These are phyloP conservation scores for Verticillium dahliae DNA, from an alignment of 2,329 filamentous ascomycete genomes.

Conservation along the genomic window DNA sequence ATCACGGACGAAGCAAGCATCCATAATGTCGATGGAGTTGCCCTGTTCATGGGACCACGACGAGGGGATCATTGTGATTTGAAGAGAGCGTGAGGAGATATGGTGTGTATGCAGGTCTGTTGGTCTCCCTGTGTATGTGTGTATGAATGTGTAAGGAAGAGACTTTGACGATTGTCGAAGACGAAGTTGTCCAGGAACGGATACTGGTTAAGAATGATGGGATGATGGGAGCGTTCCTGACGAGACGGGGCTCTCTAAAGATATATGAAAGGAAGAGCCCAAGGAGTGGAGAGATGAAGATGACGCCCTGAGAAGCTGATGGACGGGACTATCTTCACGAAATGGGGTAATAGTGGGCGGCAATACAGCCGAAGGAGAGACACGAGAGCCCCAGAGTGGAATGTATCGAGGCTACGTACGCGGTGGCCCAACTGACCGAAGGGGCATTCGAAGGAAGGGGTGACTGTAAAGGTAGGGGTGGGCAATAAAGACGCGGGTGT, in stretches of 20 bases:
- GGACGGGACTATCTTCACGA: slow-evolving; percentile 8
- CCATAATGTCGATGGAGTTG: slow-evolving; percentile 9
- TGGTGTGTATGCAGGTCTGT: slow-evolving; percentile 5
- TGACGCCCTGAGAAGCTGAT: slow-evolving; percentile 14
- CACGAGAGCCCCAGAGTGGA: slow-evolving; percentile 25
- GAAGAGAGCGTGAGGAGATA: slow-evolving; percentile 5
- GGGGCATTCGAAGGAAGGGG: slow-evolving; percentile 8
- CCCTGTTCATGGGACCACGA: background rate
- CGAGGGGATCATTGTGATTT: background rate
- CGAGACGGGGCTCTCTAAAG: slow-evolving; percentile 30
- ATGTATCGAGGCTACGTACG: slow-evolving; percentile 18
- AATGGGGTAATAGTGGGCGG: slow-evolving; percentile 12
- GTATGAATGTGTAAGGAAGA: slow-evolving; percentile 3
- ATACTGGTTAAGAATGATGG: slow-evolving; percentile 13
- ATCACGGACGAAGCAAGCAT: slow-evolving; percentile 8
- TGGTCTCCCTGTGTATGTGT: slow-evolving; percentile 5
- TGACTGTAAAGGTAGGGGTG: slow-evolving; percentile 2
- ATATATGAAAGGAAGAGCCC: slow-evolving; percentile 34
- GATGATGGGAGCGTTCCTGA: slow-evolving; percentile 14
- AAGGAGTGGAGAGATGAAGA: slow-evolving; percentile 21
- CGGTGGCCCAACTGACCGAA: background rate
- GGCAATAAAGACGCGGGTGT: background rate
- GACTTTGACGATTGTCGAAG: background rate
- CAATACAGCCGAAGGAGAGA: slow-evolving; percentile 22
- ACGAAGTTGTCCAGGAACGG: slow-evolving; percentile 9